Percentiles rank a stretch among this genome's conserved stretches.
Conservation (phyloP, 1,284 basidiomycete genomes). For the Cystobasidium sp. region DNA sequence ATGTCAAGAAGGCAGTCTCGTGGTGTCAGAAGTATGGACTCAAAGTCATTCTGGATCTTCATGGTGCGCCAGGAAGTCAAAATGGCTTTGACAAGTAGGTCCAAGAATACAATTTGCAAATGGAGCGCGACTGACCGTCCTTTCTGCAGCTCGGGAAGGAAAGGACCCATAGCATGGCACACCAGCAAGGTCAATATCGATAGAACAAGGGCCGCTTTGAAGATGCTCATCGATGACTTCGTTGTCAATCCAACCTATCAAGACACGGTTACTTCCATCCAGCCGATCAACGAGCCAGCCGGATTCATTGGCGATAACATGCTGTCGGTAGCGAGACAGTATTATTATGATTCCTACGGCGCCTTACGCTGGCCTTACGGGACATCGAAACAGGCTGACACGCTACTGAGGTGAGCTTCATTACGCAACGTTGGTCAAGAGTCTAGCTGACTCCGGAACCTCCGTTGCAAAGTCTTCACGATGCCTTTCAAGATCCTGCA, state of each 20-base stretch:
- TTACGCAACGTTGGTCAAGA: not conserved
- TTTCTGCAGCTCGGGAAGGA: slow-evolving; percentile 66
- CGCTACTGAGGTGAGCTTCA: slow-evolving; percentile 10
- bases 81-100: slow-evolving; percentile 69
- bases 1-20: slow-evolving; percentile 71
- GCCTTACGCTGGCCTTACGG: slow-evolving; percentile 24
- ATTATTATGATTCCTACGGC: slow-evolving; percentile 45
- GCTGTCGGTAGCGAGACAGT: slow-evolving; percentile 4
- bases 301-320: slow-evolving; percentile 9
- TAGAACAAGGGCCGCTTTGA: slow-evolving; percentile 56
- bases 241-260: slow-evolving; percentile 60
- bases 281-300: slow-evolving; percentile 36
- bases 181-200: slow-evolving; percentile 73
- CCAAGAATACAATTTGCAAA: not conserved
- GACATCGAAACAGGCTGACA: slow-evolving; percentile 6
- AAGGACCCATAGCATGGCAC: slow-evolving; percentile 70
- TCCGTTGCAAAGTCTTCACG: slow-evolving; percentile 68
- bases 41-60: slow-evolving; percentile 74
- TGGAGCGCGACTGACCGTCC: not conserved
- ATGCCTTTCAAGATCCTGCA: slow-evolving; percentile 78
- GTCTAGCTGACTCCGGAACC: not conserved
- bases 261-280: slow-evolving; percentile 65
- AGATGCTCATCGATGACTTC: slow-evolving; percentile 44
- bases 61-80: slow-evolving; percentile 58
- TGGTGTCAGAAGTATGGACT: slow-evolving; percentile 79